Evolutionary conservation across 139 green algal genomes (phyloP), one percentile per base, ranked within the genome.

Genomic region (Chlamydomonas urium): DNA sequence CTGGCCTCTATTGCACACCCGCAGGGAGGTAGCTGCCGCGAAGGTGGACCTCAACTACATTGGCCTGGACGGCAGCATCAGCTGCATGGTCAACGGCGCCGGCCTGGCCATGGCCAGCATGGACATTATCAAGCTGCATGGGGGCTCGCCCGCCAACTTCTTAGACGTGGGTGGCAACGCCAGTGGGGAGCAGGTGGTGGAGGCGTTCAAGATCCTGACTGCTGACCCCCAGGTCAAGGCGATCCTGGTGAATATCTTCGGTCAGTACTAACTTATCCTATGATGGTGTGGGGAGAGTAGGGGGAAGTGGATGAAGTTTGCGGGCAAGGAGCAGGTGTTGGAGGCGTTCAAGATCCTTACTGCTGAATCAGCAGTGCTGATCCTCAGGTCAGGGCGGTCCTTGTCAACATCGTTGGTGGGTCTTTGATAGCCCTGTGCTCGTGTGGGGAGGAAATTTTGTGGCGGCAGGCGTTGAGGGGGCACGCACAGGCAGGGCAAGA

Each of bases 341-440:
- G 86, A 92, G 69, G 93, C 93, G n/a, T 97, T 98, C 85, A 98
- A 97, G 81, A 96, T 98, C 69, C 74, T 98, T 73, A 94, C 84
- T 1, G 57, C 56, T n/a, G n/a, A n/a, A n/a, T n/a, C n/a, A n/a
- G n/a, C n/a, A n/a, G n/a, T n/a, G n/a, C n/a, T n/a, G 94, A 99
- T 85, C 76, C 81, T 10, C 91, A 97, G 60, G 95, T 99, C 35
- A 97, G 97, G 83, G 94, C 93, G 33, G 90, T 99, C 72, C 87
- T 99, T 23, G 93, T 99, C 59, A 98, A 99, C 89, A 98, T 99
- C 68, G 98, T 99, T 78, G 95, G n/a, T n/a, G n/a, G n/a, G n/a
- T n/a, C n/a, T n/a, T n/a, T n/a, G n/a, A n/a, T n/a, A n/a, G n/a
- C n/a, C n/a, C n/a, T n/a, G n/a, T n/a, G n/a, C n/a, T n/a, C n/a